Conservation (phyloP, 2,329 filamentous ascomycete genomes). For the Pseudogymnoascus sp. region DNA sequence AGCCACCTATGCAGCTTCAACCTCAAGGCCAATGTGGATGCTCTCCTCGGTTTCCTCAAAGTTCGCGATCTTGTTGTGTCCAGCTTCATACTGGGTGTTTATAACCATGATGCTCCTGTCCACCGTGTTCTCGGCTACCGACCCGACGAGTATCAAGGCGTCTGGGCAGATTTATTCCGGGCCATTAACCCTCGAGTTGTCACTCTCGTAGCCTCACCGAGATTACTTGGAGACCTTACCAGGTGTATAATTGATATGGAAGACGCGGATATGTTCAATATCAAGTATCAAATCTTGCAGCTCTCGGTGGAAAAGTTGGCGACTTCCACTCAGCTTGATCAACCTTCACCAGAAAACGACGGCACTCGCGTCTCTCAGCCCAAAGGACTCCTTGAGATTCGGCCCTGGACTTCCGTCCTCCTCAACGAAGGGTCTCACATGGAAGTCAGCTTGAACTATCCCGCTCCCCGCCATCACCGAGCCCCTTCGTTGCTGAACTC, state of each 20-base stretch:
- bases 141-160: slow-evolving; percentile 18
- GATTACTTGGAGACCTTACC: slow-evolving; percentile 54
- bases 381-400: slow-evolving; percentile 18
- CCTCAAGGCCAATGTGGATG: not conserved
- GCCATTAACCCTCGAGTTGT: slow-evolving; percentile 46
- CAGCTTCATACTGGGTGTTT: not conserved
- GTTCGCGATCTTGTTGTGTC: not conserved
- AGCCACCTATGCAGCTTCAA: not conserved
- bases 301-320: slow-evolving; percentile 22
- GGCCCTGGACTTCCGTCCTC: slow-evolving; percentile 55
- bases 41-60: not conserved
- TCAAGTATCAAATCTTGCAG: slow-evolving; percentile 53
- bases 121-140: not conserved
- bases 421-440: slow-evolving; percentile 72
- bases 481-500: slow-evolving; percentile 42
- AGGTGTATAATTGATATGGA: slow-evolving; percentile 49
- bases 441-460: slow-evolving; percentile 63
- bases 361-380: not conserved
- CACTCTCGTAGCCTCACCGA: slow-evolving; percentile 54
- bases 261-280: slow-evolving; percentile 58
- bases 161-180: slow-evolving; percentile 51
- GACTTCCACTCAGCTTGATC: not conserved
- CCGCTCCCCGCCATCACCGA: slow-evolving; percentile 60
- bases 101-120: not conserved
- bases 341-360: not conserved